Evolutionary conservation across 768 basidiomycete species (phyloP).

Genomic region (Symmetrospora coprosmae): DNA sequence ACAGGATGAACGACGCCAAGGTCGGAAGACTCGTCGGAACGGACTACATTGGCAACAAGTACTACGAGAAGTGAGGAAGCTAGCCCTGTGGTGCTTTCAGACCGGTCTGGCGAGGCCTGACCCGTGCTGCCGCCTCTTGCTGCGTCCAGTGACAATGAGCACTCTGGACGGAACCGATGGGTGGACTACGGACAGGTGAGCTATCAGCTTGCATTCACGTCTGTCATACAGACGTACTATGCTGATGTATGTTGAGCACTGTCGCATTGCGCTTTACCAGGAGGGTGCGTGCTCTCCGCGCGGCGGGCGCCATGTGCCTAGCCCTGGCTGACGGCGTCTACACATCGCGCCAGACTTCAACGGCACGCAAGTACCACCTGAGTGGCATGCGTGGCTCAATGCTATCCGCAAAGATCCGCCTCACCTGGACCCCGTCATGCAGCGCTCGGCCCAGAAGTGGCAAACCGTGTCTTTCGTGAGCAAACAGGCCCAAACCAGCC

Average conservation of each 20-base stretch:
- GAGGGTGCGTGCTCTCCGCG: no score
- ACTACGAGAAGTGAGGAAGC: constrained; percentile 97
- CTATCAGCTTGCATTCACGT: neutral
- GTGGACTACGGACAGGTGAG: constrained; percentile 76
- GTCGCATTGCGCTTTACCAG: no score
- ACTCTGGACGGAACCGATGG: constrained; percentile 86
- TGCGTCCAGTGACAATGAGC: constrained; percentile 19
- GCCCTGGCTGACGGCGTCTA: no score
- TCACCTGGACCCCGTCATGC: constrained; percentile 54
- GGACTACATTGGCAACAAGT: constrained; percentile 64
- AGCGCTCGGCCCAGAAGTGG: neutral
- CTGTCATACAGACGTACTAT: neutral
- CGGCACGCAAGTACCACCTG: constrained; percentile 82
- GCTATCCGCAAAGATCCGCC: constrained; percentile 80
- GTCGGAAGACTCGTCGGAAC: constrained; percentile 13
- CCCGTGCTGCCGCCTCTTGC: neutral
- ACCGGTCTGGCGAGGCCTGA: neutral
- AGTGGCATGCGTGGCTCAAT: constrained; percentile 91
- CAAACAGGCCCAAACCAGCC: no score
- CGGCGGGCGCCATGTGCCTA: no score
- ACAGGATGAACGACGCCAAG: constrained; percentile 5
- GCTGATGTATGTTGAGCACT: neutral
- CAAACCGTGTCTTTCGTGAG: no score
- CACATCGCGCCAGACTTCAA: no score
- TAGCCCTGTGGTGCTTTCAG: constrained; percentile 40